Evolutionary conservation across 2,329 filamentous ascomycete genomes (phyloP).

Genomic region (Neurospora sp.): DNA sequence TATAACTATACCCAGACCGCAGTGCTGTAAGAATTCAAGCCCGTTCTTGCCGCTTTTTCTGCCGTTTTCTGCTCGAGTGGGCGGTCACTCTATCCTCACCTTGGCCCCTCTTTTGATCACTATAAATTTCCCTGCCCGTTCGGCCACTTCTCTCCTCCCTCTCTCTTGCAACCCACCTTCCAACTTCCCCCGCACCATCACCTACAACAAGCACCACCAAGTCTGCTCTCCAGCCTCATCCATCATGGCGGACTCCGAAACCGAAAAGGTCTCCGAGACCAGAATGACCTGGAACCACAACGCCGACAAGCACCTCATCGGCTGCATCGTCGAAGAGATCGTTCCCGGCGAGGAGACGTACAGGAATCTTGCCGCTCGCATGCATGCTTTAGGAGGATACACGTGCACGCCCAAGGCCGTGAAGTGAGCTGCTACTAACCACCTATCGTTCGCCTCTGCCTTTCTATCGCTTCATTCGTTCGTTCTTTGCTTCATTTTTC

Average conservation of each 20-base stretch:
- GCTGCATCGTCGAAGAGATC: conserved; percentile 15
- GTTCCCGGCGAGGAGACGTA: conserved; percentile 18
- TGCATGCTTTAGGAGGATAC: conserved; percentile 16
- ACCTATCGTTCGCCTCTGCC: background rate
- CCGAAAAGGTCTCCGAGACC: background rate
- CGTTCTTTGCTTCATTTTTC: conserved; percentile 1
- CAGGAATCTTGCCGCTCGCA: conserved; percentile 14
- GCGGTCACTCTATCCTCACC: background rate
- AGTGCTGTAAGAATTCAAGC: conserved; percentile 25
- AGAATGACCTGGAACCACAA: conserved; percentile 20
- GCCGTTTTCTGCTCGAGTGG: background rate
- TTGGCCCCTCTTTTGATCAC: background rate
- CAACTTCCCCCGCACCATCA: background rate
- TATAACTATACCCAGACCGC: conserved; percentile 30
- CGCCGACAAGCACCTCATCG: conserved; percentile 21
- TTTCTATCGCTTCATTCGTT: conserved; percentile 1
- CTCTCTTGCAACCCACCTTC: background rate
- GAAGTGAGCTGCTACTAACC: conserved; percentile 15
- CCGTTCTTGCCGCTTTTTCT: conserved; percentile 1
- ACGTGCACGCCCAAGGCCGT: conserved; percentile 22
- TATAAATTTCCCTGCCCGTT: conserved; percentile 1
- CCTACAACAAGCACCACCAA: background rate
- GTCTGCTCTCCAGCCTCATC: background rate
- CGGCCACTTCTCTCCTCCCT: background rate
- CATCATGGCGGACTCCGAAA: conserved; percentile 4